Evolutionary conservation across 306 rosid species (phyloP).

Genomic region (Acacia melanoxylon): DNA sequence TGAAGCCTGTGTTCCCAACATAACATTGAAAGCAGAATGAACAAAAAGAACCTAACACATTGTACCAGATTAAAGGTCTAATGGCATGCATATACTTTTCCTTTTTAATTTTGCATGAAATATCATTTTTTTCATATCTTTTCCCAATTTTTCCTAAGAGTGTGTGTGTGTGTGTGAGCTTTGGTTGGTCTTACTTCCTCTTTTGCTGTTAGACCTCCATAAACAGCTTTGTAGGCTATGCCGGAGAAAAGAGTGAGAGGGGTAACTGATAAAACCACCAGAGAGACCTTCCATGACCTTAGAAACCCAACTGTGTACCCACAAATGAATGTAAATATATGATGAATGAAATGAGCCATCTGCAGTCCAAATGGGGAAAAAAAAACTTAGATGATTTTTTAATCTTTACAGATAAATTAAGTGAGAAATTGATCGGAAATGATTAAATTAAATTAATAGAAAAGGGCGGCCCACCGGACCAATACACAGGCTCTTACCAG

Average conservation of each 20-base stretch:
- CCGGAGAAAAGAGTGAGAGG: constrained; percentile 88
- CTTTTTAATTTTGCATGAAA: not conserved
- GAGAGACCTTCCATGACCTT: constrained; percentile 82
- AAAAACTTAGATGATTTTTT: not conserved
- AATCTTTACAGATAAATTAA: not conserved
- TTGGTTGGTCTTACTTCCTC: constrained; percentile 62
- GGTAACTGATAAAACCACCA: constrained; percentile 72
- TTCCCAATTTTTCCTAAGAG: not conserved
- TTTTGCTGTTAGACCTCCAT: constrained; percentile 78
- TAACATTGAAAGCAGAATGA: constrained; percentile 7
- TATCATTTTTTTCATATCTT: not conserved
- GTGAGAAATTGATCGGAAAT: not conserved
- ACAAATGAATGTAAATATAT: constrained; percentile 76
- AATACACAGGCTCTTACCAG: no score
- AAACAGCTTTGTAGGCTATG: constrained; percentile 81
- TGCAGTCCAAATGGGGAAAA: constrained; percentile 30
- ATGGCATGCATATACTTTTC: not conserved
- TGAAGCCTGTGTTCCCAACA: constrained; percentile 50
- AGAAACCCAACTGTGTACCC: constrained; percentile 76
- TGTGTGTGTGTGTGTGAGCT: not conserved
- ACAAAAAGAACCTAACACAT: constrained; percentile 21
- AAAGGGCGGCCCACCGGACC: no score
- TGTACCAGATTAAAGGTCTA: not conserved
- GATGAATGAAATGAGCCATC: constrained; percentile 91
- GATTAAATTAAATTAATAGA: not conserved